Evolutionary conservation across 140 eudicot species (phyloP), one percentile per base, ranked within the genome.

Genomic region (Flaveria floridana): DNA sequence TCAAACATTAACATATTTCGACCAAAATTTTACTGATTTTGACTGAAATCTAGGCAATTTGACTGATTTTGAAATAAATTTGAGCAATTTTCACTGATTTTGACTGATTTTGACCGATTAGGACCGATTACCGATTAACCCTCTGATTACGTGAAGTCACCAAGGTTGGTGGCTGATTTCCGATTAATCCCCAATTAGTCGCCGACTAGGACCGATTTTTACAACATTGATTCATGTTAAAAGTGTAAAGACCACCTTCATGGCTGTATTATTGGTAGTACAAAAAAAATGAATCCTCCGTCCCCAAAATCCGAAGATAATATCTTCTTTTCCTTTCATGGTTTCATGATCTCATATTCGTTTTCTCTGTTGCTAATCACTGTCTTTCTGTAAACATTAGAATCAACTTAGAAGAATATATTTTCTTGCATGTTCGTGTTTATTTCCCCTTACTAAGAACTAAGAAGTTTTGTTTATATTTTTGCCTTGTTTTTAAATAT

Each of bases 381-480:
- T 51, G 23, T 65, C 28, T 74, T 23, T 42, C 47, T 42, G 30
- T 62, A 62, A 51, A 53, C 14, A 39, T 21, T 57, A 6, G 68
- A 37, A 70, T 37, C 42, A 30, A 64, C 66, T 75, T 64, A 52
- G 20, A 19, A 58, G 12, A 12, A 37, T 61, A 37, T 61, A 12
- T 21, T 65, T 30, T 30, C 44, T 6, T 10, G 23, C 26, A 15
- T 57, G 56, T 19, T 21, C 57, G 39, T 52, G 44, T n/a, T 19
- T 76, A 18, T 44, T 14, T 63, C 20, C 46, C 53, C 12, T 14
- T 65, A 34, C 7, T 4, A 34, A 34, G 7, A 34, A 34, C 41
- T 68, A 56, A 21, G 13, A 69, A 13, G 44, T 76, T 74, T 19
- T 67, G n/a, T 55, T 26, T 26, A 73, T 59, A 12, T 21, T 62